phyloP scores from a whole-genome alignment of 1,284 basidiomycete genomes.

The Sporisorium graminicola region DNA sequence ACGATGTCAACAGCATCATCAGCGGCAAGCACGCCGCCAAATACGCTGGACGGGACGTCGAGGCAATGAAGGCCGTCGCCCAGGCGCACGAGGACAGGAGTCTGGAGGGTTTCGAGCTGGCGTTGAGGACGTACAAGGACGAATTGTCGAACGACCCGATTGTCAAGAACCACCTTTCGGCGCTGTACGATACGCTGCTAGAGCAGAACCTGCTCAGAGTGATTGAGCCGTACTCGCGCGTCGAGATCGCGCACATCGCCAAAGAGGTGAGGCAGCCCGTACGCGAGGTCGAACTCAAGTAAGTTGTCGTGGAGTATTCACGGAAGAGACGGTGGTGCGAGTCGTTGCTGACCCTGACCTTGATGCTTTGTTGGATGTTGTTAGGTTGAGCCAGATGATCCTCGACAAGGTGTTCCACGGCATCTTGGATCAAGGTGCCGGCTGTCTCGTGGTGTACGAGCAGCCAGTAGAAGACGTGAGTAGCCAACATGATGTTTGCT shows the following conservation, averaged over 20 bases:
- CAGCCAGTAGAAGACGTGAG: conserved; percentile 78
- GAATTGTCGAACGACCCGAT: conserved; percentile 93
- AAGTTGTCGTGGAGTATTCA: neutral
- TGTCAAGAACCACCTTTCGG: conserved; percentile 90
- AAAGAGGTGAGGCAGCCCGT: conserved; percentile 88
- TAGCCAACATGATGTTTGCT: neutral
- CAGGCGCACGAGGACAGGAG: conserved; percentile 91
- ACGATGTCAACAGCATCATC: conserved; percentile 88
- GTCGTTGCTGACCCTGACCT: neutral
- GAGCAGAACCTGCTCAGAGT: conserved; percentile 95
- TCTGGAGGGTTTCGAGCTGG: conserved; percentile 88
- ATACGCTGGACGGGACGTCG: conserved; percentile 83
- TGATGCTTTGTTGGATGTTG: conserved; percentile 71
- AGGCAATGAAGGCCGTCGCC: conserved; percentile 94
- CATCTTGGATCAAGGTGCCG: conserved; percentile 92
- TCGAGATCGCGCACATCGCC: conserved; percentile 91
- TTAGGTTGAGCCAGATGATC: conserved; percentile 91
- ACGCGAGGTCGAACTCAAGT: conserved; percentile 93
- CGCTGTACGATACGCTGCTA: conserved; percentile 92
- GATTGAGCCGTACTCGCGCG: conserved; percentile 92
- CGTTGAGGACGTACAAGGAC: conserved; percentile 86
- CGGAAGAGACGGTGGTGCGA: conserved; percentile 71
- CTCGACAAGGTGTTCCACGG: conserved; percentile 94
- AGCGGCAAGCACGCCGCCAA: conserved; percentile 88
- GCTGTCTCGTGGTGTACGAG: conserved; percentile 90